Conservation (phyloP, 108 stramenopile genomes). For the Nannochloropsis gaditana region DNA sequence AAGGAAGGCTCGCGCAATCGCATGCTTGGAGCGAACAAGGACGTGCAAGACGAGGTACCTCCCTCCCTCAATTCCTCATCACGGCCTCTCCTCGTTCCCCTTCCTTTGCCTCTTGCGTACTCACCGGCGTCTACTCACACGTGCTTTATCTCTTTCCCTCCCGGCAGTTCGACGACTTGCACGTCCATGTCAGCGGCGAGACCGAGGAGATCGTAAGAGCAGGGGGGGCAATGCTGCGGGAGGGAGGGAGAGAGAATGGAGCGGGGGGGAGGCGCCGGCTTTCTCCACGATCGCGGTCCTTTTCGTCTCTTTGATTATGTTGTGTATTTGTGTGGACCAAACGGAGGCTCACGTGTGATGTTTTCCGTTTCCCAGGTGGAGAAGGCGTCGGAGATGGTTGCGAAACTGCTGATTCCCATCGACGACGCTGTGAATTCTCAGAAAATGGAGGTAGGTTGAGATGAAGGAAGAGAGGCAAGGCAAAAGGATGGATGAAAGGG, state of each 20-base stretch:
- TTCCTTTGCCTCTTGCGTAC: not conserved
- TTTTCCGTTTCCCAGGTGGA: slow-evolving; percentile 55
- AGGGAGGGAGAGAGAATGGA: not conserved
- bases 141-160: not conserved
- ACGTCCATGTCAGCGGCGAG: slow-evolving; percentile 89
- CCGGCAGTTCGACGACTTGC: slow-evolving; percentile 67
- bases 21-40: slow-evolving; percentile 69
- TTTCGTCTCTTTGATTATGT: not conserved
- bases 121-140: not conserved
- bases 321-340: not conserved
- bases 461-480: slow-evolving; percentile 45
- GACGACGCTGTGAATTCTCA: slow-evolving; percentile 96
- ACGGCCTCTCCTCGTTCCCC: not conserved
- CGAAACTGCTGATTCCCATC: slow-evolving; percentile 82
- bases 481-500: not conserved
- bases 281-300: no score
- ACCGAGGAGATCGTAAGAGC: slow-evolving; percentile 59
- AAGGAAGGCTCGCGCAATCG: slow-evolving; percentile 88
- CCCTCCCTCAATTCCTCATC: not conserved
- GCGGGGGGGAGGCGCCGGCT: not conserved
- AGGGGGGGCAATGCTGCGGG: not conserved
- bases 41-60: slow-evolving; percentile 27
- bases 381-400: slow-evolving; percentile 79
- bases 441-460: slow-evolving; percentile 57
- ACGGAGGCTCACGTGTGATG: not conserved